Evolutionary conservation across 805 yeast species (phyloP).

Genomic region (Lipomyces chichibuensis): DNA sequence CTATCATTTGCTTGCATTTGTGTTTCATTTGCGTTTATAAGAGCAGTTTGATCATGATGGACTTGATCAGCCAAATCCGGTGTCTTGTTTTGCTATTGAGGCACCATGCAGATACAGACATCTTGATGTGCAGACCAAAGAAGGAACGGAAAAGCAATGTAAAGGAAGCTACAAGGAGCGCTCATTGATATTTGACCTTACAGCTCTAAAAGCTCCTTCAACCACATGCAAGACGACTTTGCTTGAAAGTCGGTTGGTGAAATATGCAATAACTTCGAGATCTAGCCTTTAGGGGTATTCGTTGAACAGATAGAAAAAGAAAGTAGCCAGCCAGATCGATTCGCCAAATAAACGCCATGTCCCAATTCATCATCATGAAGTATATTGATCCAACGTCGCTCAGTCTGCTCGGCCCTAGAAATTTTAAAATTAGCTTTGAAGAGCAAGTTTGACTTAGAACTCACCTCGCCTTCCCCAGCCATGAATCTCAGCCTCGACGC

Average conservation of each 20-base stretch:
- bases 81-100: too few relatives aligned
- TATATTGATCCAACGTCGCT: slow-evolving; percentile 5
- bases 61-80: too few relatives aligned
- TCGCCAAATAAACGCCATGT: neutral
- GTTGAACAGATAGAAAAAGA: slow-evolving; percentile 1
- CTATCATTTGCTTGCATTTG: neutral
- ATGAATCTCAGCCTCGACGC: slow-evolving; percentile 2
- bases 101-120: neutral
- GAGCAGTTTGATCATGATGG: too few relatives aligned
- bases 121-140: neutral
- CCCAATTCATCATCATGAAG: slow-evolving; percentile 4
- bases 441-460: neutral
- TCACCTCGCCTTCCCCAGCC: slow-evolving; percentile 3
- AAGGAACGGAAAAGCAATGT: too few relatives aligned
- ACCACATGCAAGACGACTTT: neutral
- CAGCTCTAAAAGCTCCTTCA: too few relatives aligned
- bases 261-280: neutral
- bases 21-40: neutral
- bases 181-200: too few relatives aligned
- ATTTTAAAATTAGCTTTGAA: neutral
- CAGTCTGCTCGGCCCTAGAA: too few relatives aligned
- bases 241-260: neutral
- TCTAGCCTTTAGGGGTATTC: slow-evolving; percentile 2
- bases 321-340: neutral
- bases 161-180: too few relatives aligned